Conservation (phyloP, 805 yeast species). For the Yarrowia sp. region DNA sequence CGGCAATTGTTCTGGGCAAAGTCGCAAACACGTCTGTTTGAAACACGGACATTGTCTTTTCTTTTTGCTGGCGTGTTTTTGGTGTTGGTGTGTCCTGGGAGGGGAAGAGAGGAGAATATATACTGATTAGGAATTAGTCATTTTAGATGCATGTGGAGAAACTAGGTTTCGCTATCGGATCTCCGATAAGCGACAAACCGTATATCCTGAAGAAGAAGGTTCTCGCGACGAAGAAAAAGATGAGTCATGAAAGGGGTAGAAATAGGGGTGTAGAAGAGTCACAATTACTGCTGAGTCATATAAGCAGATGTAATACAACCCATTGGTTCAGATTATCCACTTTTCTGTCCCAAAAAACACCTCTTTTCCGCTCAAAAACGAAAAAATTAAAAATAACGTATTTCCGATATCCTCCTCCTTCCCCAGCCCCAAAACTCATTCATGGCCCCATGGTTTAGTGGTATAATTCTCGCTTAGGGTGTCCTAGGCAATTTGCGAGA, state of each 20-base stretch:
- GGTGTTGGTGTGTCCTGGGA: neutral
- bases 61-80: no score
- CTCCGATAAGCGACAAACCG: neutral
- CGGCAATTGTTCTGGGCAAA: neutral
- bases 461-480: conserved; percentile 24
- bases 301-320: no score
- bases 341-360: neutral
- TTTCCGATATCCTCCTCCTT: neutral
- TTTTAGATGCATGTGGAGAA: neutral
- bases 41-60: neutral
- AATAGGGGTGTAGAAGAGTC: no score
- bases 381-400: neutral
- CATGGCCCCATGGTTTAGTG: conserved; percentile 20
- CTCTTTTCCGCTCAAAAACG: neutral
- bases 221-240: no score
- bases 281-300: neutral
- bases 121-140: neutral
- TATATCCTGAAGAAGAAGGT: neutral
- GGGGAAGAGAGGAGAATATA: neutral
- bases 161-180: neutral
- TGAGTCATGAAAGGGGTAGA: neutral
- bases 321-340: no score
- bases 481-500: conserved; percentile 19
- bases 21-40: conserved; percentile 1
- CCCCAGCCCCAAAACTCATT: neutral